These are phyloP conservation scores for Diaporthe destruens DNA, from an alignment of 2,329 filamentous ascomycete species.

Conservation along the genomic window DNA sequence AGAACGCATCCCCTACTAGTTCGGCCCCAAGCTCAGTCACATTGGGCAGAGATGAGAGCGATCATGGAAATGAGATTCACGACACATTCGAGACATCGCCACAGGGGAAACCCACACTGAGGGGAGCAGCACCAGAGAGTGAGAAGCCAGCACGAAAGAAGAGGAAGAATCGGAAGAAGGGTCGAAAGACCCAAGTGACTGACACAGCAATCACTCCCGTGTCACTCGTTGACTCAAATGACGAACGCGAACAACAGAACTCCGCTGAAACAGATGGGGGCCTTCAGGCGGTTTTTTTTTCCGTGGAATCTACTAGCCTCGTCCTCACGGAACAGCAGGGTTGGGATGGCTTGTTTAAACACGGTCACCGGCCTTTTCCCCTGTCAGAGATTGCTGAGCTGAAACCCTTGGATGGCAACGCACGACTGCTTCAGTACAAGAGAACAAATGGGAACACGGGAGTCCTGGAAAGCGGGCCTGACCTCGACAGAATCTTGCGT, in stretches of 20 bases:
- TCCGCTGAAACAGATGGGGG: neutral
- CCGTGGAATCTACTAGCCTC: too few species aligned
- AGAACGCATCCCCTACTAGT: neutral
- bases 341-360: neutral
- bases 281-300: neutral
- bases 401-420: neutral
- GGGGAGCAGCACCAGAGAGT: constrained; percentile 24
- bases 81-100: too few species aligned
- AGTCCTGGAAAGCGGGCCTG: neutral
- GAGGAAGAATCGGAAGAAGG: constrained; percentile 21
- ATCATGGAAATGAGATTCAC: neutral
- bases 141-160: constrained; percentile 19
- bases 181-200: neutral
- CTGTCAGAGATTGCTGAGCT: neutral
- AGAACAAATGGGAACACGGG: neutral
- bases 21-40: constrained; percentile 25
- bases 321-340: neutral
- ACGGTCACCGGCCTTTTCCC: neutral
- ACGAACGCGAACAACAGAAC: neutral
- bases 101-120: neutral
- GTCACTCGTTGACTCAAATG: too few species aligned
- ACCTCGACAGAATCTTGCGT: constrained; percentile 19
- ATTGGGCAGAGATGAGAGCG: neutral
- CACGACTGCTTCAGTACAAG: neutral
- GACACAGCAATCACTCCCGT: neutral